phyloP scores from a whole-genome alignment of 2,329 filamentous ascomycete species.

The Dactylellina cionopaga region DNA sequence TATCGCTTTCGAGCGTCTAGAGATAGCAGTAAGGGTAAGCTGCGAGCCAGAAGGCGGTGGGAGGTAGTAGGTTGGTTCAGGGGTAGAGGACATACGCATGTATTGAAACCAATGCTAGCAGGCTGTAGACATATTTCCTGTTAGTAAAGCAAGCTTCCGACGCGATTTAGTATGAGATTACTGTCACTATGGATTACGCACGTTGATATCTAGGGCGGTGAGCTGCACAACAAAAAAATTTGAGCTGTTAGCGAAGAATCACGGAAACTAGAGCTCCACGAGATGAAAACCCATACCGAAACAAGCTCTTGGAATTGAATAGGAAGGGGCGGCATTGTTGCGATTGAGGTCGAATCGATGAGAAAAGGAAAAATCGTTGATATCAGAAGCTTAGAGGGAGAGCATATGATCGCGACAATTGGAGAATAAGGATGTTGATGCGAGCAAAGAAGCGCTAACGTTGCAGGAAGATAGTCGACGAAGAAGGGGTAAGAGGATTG shows the following conservation, averaged over 20 bases:
- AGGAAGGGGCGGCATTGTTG: conserved; percentile 69
- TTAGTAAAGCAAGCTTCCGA: conserved; percentile 38
- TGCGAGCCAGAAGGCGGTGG: conserved; percentile 37
- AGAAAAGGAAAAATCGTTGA: conserved; percentile 46
- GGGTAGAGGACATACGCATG: conserved; percentile 38
- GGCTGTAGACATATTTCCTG: conserved; percentile 11
- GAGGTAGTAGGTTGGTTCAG: conserved; percentile 52
- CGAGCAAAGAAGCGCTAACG: conserved; percentile 45
- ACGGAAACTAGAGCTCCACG: conserved; percentile 60
- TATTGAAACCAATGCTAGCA: conserved; percentile 36
- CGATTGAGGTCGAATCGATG: conserved; percentile 31
- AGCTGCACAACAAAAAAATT: conserved; percentile 21
- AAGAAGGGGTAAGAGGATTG: conserved; percentile 16
- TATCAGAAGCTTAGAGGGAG: conserved; percentile 28
- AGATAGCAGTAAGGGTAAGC: conserved; percentile 9
- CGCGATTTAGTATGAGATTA: conserved; percentile 3
- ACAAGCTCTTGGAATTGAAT: conserved; percentile 94
- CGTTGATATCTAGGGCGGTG: conserved; percentile 43
- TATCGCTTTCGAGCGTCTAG: conserved; percentile 96
- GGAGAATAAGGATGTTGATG: conserved; percentile 11
- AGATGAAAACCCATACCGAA: conserved; percentile 71
- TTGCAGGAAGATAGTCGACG: conserved; percentile 23
- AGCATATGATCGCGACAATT: conserved; percentile 50
- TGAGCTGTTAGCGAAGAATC: conserved; percentile 7
- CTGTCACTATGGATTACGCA: conserved; percentile 26